Evolutionary conservation across 2,329 filamentous ascomycete genomes (phyloP).

Genomic region (Phyllosticta capitalensis): DNA sequence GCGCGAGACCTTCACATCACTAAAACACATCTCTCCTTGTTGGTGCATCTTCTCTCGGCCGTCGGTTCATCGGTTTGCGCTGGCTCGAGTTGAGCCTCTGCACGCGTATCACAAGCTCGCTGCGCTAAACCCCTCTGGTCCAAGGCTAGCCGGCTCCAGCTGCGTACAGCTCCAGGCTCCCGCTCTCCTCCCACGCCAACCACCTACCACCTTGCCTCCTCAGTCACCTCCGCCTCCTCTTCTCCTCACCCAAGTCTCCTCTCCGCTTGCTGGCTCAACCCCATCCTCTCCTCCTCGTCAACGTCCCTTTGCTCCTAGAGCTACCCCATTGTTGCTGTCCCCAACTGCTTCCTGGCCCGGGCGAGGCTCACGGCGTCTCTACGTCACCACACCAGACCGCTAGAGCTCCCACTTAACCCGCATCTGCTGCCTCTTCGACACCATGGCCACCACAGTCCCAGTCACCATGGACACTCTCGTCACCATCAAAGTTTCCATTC

Average conservation of each 20-base stretch:
- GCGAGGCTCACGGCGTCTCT: conserved; percentile 1
- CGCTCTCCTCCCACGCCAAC: conserved; percentile 2
- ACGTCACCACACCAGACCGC: conserved; percentile 6
- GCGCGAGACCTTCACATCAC: no score
- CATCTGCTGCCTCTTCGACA: conserved; percentile 11
- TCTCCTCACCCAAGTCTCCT: neutral
- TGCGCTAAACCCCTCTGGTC: neutral
- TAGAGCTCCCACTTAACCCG: conserved; percentile 9
- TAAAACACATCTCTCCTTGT: neutral
- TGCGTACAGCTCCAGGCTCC: neutral
- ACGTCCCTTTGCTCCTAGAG: conserved; percentile 5
- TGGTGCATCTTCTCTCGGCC: neutral
- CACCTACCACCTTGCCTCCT: neutral
- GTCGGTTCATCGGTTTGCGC: neutral
- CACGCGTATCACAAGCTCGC: neutral
- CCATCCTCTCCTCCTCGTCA: neutral
- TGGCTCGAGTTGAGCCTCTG: neutral
- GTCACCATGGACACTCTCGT: conserved; percentile 62
- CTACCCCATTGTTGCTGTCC: neutral
- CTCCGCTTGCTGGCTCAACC: neutral
- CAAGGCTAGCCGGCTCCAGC: neutral
- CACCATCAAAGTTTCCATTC: conserved; percentile 74
- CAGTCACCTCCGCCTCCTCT: neutral
- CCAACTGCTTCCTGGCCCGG: neutral
- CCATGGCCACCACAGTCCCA: conserved; percentile 35